Conservation (phyloP, 495 filamentous ascomycete genomes). For the Aspergillus wentii region DNA sequence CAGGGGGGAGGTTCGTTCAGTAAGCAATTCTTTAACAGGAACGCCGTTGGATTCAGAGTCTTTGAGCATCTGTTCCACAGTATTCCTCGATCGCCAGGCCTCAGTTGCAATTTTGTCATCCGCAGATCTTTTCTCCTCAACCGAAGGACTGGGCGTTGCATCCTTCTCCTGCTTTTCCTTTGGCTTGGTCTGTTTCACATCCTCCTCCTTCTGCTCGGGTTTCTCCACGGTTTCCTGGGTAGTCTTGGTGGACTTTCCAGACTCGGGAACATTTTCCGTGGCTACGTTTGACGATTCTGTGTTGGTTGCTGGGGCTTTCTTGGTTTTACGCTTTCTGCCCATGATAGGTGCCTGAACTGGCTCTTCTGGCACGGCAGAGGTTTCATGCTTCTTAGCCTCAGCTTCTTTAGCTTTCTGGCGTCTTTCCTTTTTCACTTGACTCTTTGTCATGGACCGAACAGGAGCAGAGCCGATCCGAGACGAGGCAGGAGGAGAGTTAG, state of each 20-base stretch:
- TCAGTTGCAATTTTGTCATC: constrained; percentile 23
- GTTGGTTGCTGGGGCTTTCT: constrained; percentile 53
- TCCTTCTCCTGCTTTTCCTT: constrained; percentile 35
- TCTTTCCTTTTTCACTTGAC: constrained; percentile 82
- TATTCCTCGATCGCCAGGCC: constrained; percentile 40
- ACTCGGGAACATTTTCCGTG: constrained; percentile 25
- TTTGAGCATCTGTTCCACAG: constrained; percentile 34
- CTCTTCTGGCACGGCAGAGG: constrained; percentile 48
- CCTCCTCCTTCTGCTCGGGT: constrained; percentile 19
- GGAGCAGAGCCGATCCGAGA: constrained; percentile 72
- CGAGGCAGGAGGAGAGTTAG: constrained; percentile 77
- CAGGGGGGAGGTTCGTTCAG: constrained; percentile 34
- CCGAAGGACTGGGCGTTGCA: constrained; percentile 20
- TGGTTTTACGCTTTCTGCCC: constrained; percentile 86
- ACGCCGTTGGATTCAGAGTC: constrained; percentile 31
- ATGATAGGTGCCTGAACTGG: constrained; percentile 75
- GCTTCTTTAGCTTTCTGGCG: constrained; percentile 55
- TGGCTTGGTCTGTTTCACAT: constrained; percentile 28
- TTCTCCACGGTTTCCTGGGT: constrained; percentile 19
- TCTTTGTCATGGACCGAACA: constrained; percentile 78
- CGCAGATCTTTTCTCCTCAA: constrained; percentile 26
- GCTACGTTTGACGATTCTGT: constrained; percentile 35
- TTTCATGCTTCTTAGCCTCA: constrained; percentile 60
- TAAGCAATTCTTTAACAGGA: constrained; percentile 34
- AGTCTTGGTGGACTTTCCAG: constrained; percentile 30